Evolutionary conservation across 2,329 filamentous ascomycete genomes (phyloP), one percentile per base, ranked within the genome.

Genomic region (Madurella fahalii): DNA sequence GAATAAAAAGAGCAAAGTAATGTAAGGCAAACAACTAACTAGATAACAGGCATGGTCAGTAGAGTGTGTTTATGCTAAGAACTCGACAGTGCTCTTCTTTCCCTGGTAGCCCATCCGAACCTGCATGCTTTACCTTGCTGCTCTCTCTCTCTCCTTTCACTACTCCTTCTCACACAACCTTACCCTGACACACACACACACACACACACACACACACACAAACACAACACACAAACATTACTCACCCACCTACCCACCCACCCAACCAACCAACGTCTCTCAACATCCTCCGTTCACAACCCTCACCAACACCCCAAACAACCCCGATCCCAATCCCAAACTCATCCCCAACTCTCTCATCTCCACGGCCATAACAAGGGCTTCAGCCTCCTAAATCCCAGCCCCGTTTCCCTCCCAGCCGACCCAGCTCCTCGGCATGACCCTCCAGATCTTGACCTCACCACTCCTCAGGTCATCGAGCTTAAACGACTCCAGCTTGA

Each of bases 381-480:
- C 34, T 37, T 37, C 34, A 37, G 54, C 54, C 50, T 62, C 71
- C 76, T 81, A 83, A 64, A 80, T 77, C 9, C 34, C 34, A 11
- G 34, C 34, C 34, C 34, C 34, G 34, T 11, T 15, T 9, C 34
- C 34, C 66, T 85, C 86, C 94, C 93, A 97, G 20, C 92, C 91
- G 50, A 97, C 85, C 91, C 92, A 99, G 68, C 82, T 86, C 65
- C 90, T 82, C 40, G 90, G 89, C 83, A 97, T 95, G 44, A 96
- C 88, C 54, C 94, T 83, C 94, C 94, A 99, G 58, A 99, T 90
- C 76, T 94, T 93, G 64, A 96, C 92, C 74, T 99, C 94, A 16
- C 94, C 94, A 71, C 87, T 93, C 68, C 90, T 82, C 69, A 99
- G 68, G 74, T 99, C 94, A 43, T 92, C 91, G 58, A 99, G 80